Percentiles rank a stretch among this genome's conserved stretches.
Conservation (phyloP, 2,329 filamentous ascomycete species). For the Penicillium sp. region DNA sequence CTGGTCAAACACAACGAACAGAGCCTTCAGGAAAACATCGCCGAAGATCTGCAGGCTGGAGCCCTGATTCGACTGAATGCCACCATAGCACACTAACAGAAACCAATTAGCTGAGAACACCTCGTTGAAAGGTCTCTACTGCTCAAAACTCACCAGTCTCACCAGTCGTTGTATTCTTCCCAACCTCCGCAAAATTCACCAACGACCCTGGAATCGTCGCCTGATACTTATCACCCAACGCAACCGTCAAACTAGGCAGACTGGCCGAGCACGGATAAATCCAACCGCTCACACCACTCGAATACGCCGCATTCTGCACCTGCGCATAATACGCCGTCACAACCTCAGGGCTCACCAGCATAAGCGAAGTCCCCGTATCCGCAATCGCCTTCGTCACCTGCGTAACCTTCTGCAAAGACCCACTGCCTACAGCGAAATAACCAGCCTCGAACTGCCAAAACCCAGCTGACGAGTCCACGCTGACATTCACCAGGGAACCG, state of each 20-base stretch:
- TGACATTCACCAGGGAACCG: conserved; percentile 63
- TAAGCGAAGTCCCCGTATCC: conserved; percentile 69
- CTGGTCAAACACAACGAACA: conserved; percentile 62
- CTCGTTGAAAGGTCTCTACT: background rate
- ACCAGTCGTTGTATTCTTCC: conserved; percentile 46
- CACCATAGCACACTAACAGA: conserved; percentile 56
- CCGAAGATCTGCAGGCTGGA: conserved; percentile 60
- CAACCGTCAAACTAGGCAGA: conserved; percentile 58
- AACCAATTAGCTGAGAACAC: conserved; percentile 2
- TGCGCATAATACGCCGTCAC: conserved; percentile 61
- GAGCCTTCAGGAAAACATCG: conserved; percentile 62
- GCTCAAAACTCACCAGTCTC: conserved; percentile 37
- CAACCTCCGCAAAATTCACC: conserved; percentile 57
- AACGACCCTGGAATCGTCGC: conserved; percentile 58
- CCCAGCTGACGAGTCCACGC: conserved; percentile 62
- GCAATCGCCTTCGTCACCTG: conserved; percentile 54
- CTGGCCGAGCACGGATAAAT: conserved; percentile 59
- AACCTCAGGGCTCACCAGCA: conserved; percentile 61
- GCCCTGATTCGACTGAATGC: conserved; percentile 60
- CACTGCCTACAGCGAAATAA: conserved; percentile 57
- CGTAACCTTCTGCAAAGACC: conserved; percentile 37
- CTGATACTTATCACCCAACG: conserved; percentile 52
- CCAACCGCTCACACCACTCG: conserved; percentile 50
- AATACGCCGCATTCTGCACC: conserved; percentile 55
- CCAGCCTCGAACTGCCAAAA: conserved; percentile 69